Percentiles rank a stretch among this genome's conserved stretches.
Conservation (phyloP, 148 eudicot species). For the Spergularia marina region DNA sequence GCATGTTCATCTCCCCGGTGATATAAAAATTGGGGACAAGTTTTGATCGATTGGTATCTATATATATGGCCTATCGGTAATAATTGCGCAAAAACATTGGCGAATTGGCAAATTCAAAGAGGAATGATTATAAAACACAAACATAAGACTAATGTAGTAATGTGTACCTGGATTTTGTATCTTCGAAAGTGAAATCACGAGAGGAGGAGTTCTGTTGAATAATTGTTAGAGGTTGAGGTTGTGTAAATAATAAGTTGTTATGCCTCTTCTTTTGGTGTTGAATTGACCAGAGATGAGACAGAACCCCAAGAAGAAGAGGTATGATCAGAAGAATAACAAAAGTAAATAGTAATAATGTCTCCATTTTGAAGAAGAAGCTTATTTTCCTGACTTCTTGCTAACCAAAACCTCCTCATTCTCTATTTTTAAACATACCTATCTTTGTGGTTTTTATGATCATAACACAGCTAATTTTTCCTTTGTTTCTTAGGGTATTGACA, state of each 20-base stretch:
- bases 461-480: conserved; percentile 23
- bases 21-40: too few relatives aligned
- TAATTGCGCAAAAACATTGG: not conserved
- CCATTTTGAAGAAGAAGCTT: conserved; percentile 14
- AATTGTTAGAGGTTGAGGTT: conserved; percentile 9
- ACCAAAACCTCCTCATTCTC: not conserved
- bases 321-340: conserved; percentile 3
- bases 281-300: conserved; percentile 22
- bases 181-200: not conserved
- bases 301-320: conserved; percentile 19
- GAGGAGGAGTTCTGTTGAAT: conserved; percentile 13
- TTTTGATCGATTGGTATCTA: too few relatives aligned
- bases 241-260: conserved; percentile 12
- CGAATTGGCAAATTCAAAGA: not conserved
- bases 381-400: conserved; percentile 6
- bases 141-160: not conserved
- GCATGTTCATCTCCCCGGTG: too few relatives aligned
- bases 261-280: conserved; percentile 19
- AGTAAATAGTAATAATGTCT: conserved; percentile 10
- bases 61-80: too few relatives aligned
- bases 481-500: not conserved
- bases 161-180: conserved; percentile 15
- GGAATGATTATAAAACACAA: not conserved
- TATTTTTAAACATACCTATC: not conserved
- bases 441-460: conserved; percentile 17